Evolutionary conservation across 768 basidiomycete species (phyloP).

Genomic region (Naematelia encephala): DNA sequence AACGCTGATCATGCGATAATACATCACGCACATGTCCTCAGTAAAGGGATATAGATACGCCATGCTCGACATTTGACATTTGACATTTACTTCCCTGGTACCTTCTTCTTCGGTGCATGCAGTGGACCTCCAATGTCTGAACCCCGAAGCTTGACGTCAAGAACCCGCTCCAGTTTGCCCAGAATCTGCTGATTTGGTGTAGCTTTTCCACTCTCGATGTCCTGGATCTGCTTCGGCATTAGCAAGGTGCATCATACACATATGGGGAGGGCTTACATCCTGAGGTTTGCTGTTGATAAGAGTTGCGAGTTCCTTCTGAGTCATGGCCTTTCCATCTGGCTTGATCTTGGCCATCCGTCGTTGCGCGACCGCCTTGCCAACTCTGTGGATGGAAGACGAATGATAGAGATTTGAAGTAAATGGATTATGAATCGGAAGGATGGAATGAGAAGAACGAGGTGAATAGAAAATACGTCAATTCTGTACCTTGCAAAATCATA

Average conservation of each 20-base stretch:
- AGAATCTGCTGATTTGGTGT: conserved; percentile 83
- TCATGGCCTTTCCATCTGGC: conserved; percentile 55
- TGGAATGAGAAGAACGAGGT: not conserved
- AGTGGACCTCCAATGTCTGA: conserved; percentile 48
- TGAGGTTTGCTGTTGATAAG: conserved; percentile 87
- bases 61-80: not conserved
- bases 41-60: not conserved
- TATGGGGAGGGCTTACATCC: conserved; percentile 31
- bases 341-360: conserved; percentile 70
- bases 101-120: conserved; percentile 48
- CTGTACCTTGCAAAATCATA: conserved; percentile 25
- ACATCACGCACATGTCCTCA: not conserved
- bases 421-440: not conserved
- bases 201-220: conserved; percentile 84
- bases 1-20: not conserved
- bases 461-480: not conserved
- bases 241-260: not conserved
- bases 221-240: conserved; percentile 50
- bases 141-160: conserved; percentile 89
- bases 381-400: no score
- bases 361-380: conserved; percentile 69
- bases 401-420: conserved; percentile 1
- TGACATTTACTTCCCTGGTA: conserved; percentile 12
- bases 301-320: conserved; percentile 88
- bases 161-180: conserved; percentile 76